Conservation (phyloP, 2,329 filamentous ascomycete genomes). For the Colletotrichum sp. region DNA sequence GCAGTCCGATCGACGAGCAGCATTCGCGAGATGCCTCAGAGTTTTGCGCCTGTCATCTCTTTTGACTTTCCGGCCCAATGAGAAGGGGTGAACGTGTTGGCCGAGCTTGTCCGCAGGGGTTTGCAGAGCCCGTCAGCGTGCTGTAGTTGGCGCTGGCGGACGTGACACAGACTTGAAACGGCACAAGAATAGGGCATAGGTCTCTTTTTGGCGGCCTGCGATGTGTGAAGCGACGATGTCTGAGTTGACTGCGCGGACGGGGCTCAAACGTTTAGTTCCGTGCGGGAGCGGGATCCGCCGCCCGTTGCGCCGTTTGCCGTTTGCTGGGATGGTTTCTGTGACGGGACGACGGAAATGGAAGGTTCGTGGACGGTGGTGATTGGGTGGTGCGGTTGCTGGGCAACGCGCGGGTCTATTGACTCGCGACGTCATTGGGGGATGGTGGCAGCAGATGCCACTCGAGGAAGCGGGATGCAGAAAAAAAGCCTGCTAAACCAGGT, state of each 20-base stretch:
- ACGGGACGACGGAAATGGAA: not conserved
- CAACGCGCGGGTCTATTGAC: constrained; percentile 30
- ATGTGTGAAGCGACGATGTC: not conserved
- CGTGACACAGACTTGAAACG: constrained; percentile 13
- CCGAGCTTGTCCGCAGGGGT: not conserved
- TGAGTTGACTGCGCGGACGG: not conserved
- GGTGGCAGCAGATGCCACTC: not conserved
- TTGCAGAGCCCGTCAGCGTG: not conserved
- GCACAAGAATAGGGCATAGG: not conserved
- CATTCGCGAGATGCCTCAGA: not conserved
- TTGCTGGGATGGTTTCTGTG: not conserved
- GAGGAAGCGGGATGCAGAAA: not conserved
- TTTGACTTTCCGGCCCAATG: not conserved
- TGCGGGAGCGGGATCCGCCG: not conserved
- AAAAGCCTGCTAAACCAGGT: not conserved
- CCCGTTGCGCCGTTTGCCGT: not conserved
- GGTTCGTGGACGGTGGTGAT: not conserved
- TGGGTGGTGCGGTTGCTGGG: constrained; percentile 29
- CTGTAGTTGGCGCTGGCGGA: not conserved
- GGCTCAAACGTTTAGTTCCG: not conserved
- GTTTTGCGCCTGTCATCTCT: not conserved
- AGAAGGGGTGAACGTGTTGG: not conserved
- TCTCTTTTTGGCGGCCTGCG: not conserved
- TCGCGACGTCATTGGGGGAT: constrained; percentile 33
- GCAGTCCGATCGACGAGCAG: not conserved